Conservation (phyloP, 768 basidiomycete species). For the Boletellus ananas region DNA sequence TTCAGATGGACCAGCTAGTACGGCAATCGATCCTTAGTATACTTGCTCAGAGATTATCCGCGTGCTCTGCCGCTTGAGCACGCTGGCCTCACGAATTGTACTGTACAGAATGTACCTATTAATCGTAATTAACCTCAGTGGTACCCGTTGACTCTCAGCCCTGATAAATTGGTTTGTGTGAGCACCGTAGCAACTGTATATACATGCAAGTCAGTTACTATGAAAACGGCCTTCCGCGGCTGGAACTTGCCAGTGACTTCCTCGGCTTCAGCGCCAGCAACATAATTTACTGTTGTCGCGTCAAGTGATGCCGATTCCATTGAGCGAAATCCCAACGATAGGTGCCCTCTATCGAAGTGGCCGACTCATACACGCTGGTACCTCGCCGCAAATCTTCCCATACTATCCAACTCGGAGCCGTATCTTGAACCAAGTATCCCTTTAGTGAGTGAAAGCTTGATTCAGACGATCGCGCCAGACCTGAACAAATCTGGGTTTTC, state of each 20-base stretch:
- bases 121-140: conserved; percentile 1
- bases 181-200: too few relatives aligned
- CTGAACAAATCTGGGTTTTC: neutral
- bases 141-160: neutral
- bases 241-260: neutral
- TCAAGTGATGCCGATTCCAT: conserved; percentile 18
- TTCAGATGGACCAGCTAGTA: conserved; percentile 1
- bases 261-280: neutral
- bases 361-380: conserved; percentile 34
- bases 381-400: conserved; percentile 18
- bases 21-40: conserved; percentile 5
- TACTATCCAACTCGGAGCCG: conserved; percentile 34
- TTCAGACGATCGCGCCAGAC: neutral
- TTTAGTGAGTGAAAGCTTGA: conserved; percentile 48
- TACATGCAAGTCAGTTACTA: too few relatives aligned
- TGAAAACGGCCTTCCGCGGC: too few relatives aligned
- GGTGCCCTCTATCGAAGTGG: conserved; percentile 47
- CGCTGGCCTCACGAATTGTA: conserved; percentile 4
- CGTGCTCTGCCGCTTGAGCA: neutral
- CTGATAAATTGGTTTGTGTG: too few relatives aligned
- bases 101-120: conserved; percentile 10
- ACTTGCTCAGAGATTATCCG: conserved; percentile 2
- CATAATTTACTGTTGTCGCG: conserved; percentile 2
- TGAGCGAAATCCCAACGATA: conserved; percentile 56
- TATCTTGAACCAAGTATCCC: conserved; percentile 57